Conservation (phyloP, 2,329 filamentous ascomycete genomes). For the Pezicula rhizophila region DNA sequence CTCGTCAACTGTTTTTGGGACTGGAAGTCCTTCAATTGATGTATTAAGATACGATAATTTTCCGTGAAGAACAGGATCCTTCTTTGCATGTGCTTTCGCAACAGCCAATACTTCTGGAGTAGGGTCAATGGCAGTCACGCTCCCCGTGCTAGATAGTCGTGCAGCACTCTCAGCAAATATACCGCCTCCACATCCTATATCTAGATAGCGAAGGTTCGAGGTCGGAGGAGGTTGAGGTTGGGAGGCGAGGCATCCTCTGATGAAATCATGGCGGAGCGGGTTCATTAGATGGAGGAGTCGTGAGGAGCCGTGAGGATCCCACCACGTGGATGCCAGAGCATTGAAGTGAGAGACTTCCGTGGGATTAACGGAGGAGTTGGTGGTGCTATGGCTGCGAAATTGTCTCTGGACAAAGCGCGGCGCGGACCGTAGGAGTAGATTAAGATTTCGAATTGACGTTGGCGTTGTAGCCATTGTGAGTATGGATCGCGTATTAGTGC, state of each 20-base stretch:
- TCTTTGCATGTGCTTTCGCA: conserved; percentile 67
- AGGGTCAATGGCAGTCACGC: conserved; percentile 73
- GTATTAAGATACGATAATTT: conserved; percentile 70
- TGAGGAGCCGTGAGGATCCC: conserved; percentile 91
- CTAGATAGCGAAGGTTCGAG: conserved; percentile 63
- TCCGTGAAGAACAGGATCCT: conserved; percentile 60
- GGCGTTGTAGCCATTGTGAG: conserved; percentile 8
- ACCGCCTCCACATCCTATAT: conserved; percentile 91
- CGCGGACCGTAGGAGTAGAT: conserved; percentile 24
- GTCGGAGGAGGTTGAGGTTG: conserved; percentile 35
- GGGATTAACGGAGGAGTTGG: conserved; percentile 69
- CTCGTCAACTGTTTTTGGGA: conserved; percentile 31
- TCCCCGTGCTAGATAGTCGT: conserved; percentile 53
- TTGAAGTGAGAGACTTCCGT: conserved; percentile 93
- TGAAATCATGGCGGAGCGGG: conserved; percentile 90
- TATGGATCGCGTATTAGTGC: too few species aligned
- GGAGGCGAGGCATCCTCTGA: conserved; percentile 62
- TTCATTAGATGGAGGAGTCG: conserved; percentile 97
- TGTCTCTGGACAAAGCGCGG: conserved; percentile 24
- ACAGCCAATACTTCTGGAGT: conserved; percentile 67
- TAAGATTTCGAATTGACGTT: conserved; percentile 24
- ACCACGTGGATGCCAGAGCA: conserved; percentile 88
- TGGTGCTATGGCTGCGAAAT: conserved; percentile 18
- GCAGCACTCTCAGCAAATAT: conserved; percentile 91
- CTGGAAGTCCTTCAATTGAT: conserved; percentile 64